Base-by-base conservation (phyloP, 1,284 basidiomycete species). In the Laetiporus sulphureus region DNA sequence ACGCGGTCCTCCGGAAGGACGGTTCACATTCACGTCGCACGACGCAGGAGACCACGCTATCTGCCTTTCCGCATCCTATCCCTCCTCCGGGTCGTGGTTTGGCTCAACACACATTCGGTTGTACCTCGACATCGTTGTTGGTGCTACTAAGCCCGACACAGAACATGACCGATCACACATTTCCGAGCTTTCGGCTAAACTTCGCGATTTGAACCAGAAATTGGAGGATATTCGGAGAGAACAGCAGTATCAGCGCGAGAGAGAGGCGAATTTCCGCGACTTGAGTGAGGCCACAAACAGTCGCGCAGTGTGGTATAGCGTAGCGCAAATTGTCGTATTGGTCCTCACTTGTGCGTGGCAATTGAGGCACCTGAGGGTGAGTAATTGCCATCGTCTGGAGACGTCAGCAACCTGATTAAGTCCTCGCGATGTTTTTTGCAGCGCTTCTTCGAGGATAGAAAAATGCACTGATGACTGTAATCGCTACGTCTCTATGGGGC, bases 11-110 rank as follows among this genome's bases (percentile, higher is more conserved):
- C 72, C 82, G 5, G 88, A 96, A 42, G 89, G 95, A 36, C 82
- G 83, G 49, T 99, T 99, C 67, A 98, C 95, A 0, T 99, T 99
- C 61, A 96, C 95, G 15, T 94, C 92, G 2, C 91, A 97, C 65
- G 91, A 95, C 50, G 77, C 93, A 42, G 95, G 94, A 41, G 94
- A 97, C 69, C 96, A 99, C 67, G 82, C 89, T 42, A 96, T 99
- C 61, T 99, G 96, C 62, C 75, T 99, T 40, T 84, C 84, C 11
- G 88, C 91, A 22, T 92, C 94, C 60, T 85, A 91, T 60, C 73
- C 54, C 36, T 72, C 75, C n/a, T 65, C 83, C 5, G 80, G 87
- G 5, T 93, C 89, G 83, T 87, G 91, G 65, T 58, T 59, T 40
- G 74, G 79, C 38, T 80, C 75, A 45, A 85, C 91, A 1, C 92